phyloP scores from a whole-genome alignment of 2,329 filamentous ascomycete species.

The Biscogniauxia sp. region DNA sequence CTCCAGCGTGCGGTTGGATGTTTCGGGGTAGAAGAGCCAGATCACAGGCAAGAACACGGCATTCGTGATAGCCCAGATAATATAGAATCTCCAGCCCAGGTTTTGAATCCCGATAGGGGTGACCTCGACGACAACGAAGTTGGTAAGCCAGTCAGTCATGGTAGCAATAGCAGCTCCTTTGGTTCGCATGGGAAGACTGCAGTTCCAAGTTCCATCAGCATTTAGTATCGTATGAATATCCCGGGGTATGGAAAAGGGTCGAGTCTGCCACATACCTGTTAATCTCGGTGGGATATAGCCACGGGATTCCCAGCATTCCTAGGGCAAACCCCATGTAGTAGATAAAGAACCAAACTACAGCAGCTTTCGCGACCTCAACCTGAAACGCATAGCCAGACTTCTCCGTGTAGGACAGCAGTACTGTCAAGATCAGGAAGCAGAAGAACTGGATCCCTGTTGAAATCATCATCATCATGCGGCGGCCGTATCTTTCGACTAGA shows the following conservation, averaged over 20 bases:
- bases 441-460: constrained; percentile 28
- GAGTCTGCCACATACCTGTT: constrained; percentile 28
- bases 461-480: constrained; percentile 31
- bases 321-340: constrained; percentile 32
- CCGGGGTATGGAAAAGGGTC: background rate
- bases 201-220: background rate
- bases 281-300: constrained; percentile 42
- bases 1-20: constrained; percentile 27
- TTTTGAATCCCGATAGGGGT: constrained; percentile 35
- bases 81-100: constrained; percentile 48
- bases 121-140: constrained; percentile 33
- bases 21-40: constrained; percentile 46
- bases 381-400: constrained; percentile 18
- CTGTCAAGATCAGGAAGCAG: constrained; percentile 30
- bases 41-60: constrained; percentile 41
- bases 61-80: constrained; percentile 48
- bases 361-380: constrained; percentile 26
- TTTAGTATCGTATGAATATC: background rate
- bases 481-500: constrained; percentile 30
- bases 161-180: constrained; percentile 37
- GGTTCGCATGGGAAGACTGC: constrained; percentile 36
- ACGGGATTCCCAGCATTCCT: constrained; percentile 37
- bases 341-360: constrained; percentile 32
- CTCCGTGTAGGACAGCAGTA: constrained; percentile 25
- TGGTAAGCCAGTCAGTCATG: constrained; percentile 36